Base-by-base conservation (phyloP, 1,284 basidiomycete genomes). In the Agroathelia rolfsii region DNA sequence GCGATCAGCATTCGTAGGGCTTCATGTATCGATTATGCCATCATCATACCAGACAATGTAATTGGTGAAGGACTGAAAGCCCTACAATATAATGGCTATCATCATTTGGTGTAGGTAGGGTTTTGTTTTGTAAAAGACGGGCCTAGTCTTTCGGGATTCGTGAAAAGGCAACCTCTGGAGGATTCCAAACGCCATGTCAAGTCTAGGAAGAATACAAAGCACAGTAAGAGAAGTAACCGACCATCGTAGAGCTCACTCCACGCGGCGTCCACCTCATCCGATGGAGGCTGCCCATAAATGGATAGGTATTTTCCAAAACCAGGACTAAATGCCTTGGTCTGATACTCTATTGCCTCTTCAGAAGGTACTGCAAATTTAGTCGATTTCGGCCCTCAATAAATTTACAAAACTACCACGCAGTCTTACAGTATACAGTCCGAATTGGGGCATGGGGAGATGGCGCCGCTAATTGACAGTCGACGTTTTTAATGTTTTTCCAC, bases 21-120 rank as follows among this genome's bases (percentile, higher is more conserved):
- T n/a, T n/a, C n/a, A n/a, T n/a, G n/a, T n/a, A n/a, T n/a, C n/a
- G n/a, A n/a, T n/a, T n/a, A n/a, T n/a, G n/a, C n/a, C n/a, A n/a
- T n/a, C n/a, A n/a, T n/a, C 30, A 9, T 23, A 32, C 30, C 19
- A 32, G 13, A 24, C 30, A 32, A 24, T 32, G 30, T 17, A 32
- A 32, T 14, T 32, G 30, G 21, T 32, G 30, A 14, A 32, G 24
- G 20, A 32, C 30, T 10, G 21, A 18, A 12, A 32, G 17, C 17
- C 18, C 21, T 6, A 32, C 11, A 24, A 11, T 24, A 17, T 32
- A 32, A 24, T 27, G 6, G 7, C 21, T 17, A 5, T 5, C 12
- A 10, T 32, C 13, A 11, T 12, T 8, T 7, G 12, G n/a, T 6
- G 24, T 13, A 12, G 21, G 30, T 24, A 24, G 12, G 7, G 30